Base-by-base conservation (phyloP, 345 rosid species). In the Noccaea caerulescens region DNA sequence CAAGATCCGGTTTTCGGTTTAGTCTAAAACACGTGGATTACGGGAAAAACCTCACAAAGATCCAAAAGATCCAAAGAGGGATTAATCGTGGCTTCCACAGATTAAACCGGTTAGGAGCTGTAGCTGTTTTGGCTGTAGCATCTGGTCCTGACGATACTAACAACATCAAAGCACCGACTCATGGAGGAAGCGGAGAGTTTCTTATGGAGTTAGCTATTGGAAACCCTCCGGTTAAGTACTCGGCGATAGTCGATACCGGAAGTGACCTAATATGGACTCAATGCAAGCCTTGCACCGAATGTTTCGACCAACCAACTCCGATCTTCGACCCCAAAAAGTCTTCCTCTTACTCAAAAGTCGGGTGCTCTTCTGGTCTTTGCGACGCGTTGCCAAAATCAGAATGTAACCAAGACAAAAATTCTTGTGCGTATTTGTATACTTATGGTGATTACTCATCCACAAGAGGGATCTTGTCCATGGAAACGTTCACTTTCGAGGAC, bases 251-350 rank as follows among this genome's bases (percentile, higher is more conserved):
- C 72, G 97, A 93, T 60, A 89, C 98, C 0, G 98, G 98, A 0
- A 93, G 98, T 39, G 97, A 93, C 71, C 77, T 93, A 42, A 89
- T 93, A 41, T 93, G 98, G 98, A 93, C 98, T 11, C 98, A 91
- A 42, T 93, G 98, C 79, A 81, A 87, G 80, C 98, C 97, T 3
- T 93, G 98, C 18, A 58, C 62, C 0, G 81, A 89, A 37, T 93
- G 97, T 65, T 93, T 76, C 8, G 56, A 81, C 34, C 98, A 93
- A 70, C 82, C 96, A 0, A 84, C 88, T 3, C 94, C 96, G 0
- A 80, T 93, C 14, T 93, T 88, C 20, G 89, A 94, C 63, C 99
- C 99, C 0, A 56, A 49, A 53, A 83, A 78, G 13, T 94, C 99
- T 13, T 84, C 91, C 0, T 68, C 93, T 1, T 94, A 85, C 82